Conservation (phyloP, 1,139 yeast species). For the Blastobotrys petasosporus region DNA sequence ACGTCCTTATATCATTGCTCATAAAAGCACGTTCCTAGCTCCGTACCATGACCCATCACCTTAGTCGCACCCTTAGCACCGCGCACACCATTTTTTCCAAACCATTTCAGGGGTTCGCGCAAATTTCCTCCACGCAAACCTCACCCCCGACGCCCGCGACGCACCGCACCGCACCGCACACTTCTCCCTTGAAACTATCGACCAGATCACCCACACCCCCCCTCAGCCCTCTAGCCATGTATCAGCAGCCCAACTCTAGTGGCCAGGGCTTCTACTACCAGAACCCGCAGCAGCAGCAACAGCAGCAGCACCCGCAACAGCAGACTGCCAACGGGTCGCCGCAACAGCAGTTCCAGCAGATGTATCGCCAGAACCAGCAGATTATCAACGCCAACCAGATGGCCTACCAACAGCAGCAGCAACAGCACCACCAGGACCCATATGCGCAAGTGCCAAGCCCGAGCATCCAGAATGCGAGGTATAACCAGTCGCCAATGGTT, state of each 20-base stretch:
- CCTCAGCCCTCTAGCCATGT: slow-evolving; percentile 6
- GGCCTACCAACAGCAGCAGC: neutral
- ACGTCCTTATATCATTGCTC: no score
- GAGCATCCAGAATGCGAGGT: slow-evolving; percentile 13
- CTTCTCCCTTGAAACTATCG: no score
- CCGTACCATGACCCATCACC: no score
- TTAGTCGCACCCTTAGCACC: no score
- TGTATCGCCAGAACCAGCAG: slow-evolving; percentile 6
- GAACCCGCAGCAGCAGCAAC: slow-evolving; percentile 3
- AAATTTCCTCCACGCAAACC: no score
- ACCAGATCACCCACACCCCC: no score
- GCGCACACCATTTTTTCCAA: no score
- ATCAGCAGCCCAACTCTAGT: slow-evolving; percentile 13
- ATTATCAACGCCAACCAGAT: slow-evolving; percentile 10
- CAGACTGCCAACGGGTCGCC: slow-evolving; percentile 4
- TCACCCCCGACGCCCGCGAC: no score
- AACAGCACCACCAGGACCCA: slow-evolving; percentile 13
- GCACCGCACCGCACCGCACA: no score
- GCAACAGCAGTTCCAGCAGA: slow-evolving; percentile 8
- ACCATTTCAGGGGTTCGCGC: no score
- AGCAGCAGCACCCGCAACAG: slow-evolving; percentile 2
- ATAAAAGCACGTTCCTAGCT: no score
- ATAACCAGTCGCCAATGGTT: slow-evolving; percentile 12
- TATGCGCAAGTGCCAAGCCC: slow-evolving; percentile 10
- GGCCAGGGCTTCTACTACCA: slow-evolving; percentile 24